Conservation (phyloP, 2,329 filamentous ascomycete genomes). For the Paecilomyces niveus region DNA sequence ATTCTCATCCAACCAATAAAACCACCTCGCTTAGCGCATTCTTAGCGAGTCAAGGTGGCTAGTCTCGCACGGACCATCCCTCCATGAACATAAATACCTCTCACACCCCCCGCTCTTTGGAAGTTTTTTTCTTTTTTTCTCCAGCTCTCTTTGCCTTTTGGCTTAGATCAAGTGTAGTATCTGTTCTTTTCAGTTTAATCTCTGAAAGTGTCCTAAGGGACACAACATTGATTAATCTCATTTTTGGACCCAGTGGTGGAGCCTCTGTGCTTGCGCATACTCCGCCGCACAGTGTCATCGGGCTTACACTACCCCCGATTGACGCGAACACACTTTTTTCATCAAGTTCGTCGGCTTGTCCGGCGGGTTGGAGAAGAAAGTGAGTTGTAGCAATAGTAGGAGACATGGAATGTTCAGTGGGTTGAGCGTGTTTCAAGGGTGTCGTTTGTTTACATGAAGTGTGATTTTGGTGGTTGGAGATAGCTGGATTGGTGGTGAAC, state of each 20-base stretch:
- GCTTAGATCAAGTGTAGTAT: slow-evolving; percentile 94
- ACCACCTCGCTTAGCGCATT: not conserved
- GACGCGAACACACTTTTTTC: slow-evolving; percentile 61
- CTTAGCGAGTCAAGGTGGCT: not conserved
- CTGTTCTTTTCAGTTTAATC: slow-evolving; percentile 97
- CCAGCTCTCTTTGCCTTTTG: slow-evolving; percentile 49
- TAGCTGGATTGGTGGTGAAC: too few species aligned
- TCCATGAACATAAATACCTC: slow-evolving; percentile 22
- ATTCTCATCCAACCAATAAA: not conserved
- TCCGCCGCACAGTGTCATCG: slow-evolving; percentile 61
- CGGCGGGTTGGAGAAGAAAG: slow-evolving; percentile 52
- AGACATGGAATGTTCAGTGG: too few species aligned
- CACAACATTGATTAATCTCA: slow-evolving; percentile 73
- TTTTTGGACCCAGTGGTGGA: slow-evolving; percentile 56
- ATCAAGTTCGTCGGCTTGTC: slow-evolving; percentile 49
- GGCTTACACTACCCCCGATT: slow-evolving; percentile 68
- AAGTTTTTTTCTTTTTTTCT: slow-evolving; percentile 36
- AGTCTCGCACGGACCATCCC: slow-evolving; percentile 11
- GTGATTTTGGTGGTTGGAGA: too few species aligned
- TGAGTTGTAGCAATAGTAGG: not conserved
- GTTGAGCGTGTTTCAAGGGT: too few species aligned
- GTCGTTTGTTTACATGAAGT: too few species aligned
- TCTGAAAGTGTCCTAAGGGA: slow-evolving; percentile 73
- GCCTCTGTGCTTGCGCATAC: slow-evolving; percentile 69
- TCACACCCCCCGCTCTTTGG: slow-evolving; percentile 12